phyloP scores from a whole-genome alignment of 331 rosid species.

The Malus hybrid region DNA sequence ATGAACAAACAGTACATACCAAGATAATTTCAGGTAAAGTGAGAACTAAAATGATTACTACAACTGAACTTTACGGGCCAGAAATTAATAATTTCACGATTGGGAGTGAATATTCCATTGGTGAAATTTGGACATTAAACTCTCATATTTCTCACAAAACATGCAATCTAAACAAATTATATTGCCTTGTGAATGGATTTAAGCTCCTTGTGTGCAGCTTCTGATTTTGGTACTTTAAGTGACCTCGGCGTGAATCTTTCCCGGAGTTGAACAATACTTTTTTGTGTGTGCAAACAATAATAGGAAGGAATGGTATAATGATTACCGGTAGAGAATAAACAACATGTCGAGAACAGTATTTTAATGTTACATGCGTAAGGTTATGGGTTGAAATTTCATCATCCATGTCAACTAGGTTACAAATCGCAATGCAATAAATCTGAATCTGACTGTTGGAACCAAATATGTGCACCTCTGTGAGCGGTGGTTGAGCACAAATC shows the following conservation, averaged over 20 bases:
- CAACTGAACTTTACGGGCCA: no score
- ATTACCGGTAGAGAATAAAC: conserved; percentile 17
- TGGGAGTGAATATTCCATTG: no score
- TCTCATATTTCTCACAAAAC: background rate
- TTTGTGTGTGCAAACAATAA: background rate
- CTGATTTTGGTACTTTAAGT: conserved; percentile 69
- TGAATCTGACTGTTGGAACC: background rate
- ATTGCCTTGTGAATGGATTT: conserved; percentile 42
- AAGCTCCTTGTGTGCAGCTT: conserved; percentile 67
- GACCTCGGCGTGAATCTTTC: conserved; percentile 89
- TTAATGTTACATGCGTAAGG: conserved; percentile 64
- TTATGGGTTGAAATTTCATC: conserved; percentile 85
- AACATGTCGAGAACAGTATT: background rate
- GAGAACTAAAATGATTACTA: no score
- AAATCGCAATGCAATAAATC: conserved; percentile 16
- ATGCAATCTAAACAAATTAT: background rate
- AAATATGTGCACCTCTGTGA: no score
- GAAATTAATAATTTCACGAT: no score
- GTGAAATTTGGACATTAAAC: no score
- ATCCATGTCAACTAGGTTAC: conserved; percentile 84
- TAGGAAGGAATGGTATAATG: background rate
- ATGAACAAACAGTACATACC: no score
- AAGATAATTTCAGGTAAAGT: no score
- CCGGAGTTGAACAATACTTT: conserved; percentile 78
- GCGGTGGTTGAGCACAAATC: no score